Base-by-base conservation (phyloP, 2,329 filamentous ascomycete genomes). In the Sarocladium oryzae region DNA sequence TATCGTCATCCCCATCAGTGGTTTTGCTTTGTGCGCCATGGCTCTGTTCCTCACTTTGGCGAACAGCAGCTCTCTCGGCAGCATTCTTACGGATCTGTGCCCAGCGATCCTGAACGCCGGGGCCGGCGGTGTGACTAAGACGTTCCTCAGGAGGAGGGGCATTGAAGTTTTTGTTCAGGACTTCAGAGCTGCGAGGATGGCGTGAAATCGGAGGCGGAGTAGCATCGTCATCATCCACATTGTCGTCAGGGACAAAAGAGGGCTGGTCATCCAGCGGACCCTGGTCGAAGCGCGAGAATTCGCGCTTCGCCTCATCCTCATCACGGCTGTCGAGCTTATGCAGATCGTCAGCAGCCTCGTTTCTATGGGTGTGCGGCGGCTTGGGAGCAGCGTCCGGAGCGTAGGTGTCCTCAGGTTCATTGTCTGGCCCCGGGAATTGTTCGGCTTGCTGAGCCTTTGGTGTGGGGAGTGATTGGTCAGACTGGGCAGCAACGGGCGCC, bases 41-140 rank as follows among this genome's bases (percentile, higher is more conserved):
- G 15, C 38, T 45, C 13, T 32, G 46, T 35, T 52, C 53, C 38
- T 43, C 46, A 20, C 79, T 82, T 38, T 81, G 74, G 55, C 82
- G 77, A 51, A 76, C 77, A 6, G 81, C 75, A 32, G 87, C 88
- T 54, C 90, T 81, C 55, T 93, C 86, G 3, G 90, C 90, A 10
- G 93, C 93, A 61, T 96, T 96, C 76, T 91, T 92, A 57, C 91
- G 83, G 58, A 97, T 96, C 68, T 95, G 89, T 1, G 92, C 92
- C 93, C 93, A 99, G 51, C 92, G 84, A 64, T 96, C 91, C 56
- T 86, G 68, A 2, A 70, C 66, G 33, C 67, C 62, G 18, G 65
- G 64, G 45, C 65, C 51, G 21, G 66, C 63, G 50, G 55, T 66
- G 49, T 59, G 63, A 53, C 56, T 67, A 55, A 63, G 66, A 56